These are phyloP conservation scores for Thalassiosira exigua DNA, from an alignment of 352 stramenopile species.

Conservation along the genomic window DNA sequence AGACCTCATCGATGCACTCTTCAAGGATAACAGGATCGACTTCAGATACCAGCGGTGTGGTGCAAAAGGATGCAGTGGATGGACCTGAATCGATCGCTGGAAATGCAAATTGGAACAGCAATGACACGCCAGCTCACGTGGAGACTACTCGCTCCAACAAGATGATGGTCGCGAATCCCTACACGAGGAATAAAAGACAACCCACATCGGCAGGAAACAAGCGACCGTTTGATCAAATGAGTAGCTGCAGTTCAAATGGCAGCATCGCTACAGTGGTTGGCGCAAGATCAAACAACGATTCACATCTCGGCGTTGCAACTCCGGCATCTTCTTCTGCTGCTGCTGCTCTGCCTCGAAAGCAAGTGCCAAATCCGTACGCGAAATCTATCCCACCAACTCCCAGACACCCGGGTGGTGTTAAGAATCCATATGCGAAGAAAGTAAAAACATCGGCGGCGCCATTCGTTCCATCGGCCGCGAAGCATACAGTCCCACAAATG, in stretches of 20 bases:
- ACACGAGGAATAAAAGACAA: constrained; percentile 26
- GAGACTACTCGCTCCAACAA: not conserved
- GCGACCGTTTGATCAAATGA: constrained; percentile 42
- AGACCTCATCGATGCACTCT: too few species aligned
- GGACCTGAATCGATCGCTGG: not conserved
- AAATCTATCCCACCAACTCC: constrained; percentile 21
- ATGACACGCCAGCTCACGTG: constrained; percentile 4
- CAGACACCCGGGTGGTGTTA: constrained; percentile 19
- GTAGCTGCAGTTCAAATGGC: constrained; percentile 1
- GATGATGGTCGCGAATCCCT: constrained; percentile 44
- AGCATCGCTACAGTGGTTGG: constrained; percentile 11
- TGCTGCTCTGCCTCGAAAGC: constrained; percentile 17
- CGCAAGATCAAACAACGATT: not conserved
- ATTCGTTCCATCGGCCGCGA: not conserved
- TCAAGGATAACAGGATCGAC: too few species aligned
- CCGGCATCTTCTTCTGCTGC: too few species aligned
- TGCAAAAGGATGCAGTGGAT: too few species aligned
- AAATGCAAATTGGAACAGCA: constrained; percentile 2
- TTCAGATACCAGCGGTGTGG: too few species aligned
- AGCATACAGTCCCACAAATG: not conserved
- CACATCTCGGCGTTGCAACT: not conserved
- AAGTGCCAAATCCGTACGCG: constrained; percentile 50
- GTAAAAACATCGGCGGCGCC: not conserved
- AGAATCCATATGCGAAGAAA: constrained; percentile 42
- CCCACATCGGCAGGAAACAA: constrained; percentile 15